A percentile compares a stretch with the other conserved stretches of the same genome.
Evolutionary conservation across 2,329 filamentous ascomycete genomes (phyloP).

Genomic region (Colletotrichum cuscutae): DNA sequence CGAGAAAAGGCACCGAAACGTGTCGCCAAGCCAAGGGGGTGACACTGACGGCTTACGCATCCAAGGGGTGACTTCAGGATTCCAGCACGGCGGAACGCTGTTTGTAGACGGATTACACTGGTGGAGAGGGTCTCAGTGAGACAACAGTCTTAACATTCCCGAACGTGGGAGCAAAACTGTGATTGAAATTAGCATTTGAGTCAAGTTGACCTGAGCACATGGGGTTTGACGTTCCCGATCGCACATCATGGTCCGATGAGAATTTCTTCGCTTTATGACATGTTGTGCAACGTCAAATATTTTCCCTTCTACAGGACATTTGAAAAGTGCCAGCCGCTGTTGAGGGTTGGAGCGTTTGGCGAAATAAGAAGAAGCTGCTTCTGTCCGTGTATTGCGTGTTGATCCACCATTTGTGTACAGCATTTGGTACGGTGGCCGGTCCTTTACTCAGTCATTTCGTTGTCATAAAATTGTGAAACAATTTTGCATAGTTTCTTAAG

Average conservation of each 20-base stretch:
- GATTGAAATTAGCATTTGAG: conserved; percentile 26
- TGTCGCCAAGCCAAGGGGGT: neutral
- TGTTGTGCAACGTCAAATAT: neutral
- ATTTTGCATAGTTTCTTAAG: too few species aligned
- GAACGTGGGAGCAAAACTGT: conserved; percentile 10
- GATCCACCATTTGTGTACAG: neutral
- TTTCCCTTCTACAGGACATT: neutral
- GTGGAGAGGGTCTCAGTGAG: conserved; percentile 1
- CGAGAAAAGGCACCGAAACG: neutral
- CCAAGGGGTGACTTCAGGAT: conserved; percentile 3
- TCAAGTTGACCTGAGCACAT: neutral
- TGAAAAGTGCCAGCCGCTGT: neutral
- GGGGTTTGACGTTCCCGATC: neutral
- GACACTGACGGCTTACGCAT: neutral
- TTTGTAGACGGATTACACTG: neutral
- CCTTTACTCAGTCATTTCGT: neutral
- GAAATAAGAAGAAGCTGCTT: conserved; percentile 3
- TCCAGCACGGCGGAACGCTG: conserved; percentile 4
- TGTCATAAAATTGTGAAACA: neutral
- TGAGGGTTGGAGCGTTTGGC: neutral
- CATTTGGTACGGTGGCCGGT: neutral
- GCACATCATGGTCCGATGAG: conserved; percentile 6
- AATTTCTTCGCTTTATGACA: conserved; percentile 1
- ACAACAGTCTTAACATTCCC: conserved; percentile 29
- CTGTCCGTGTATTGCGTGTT: neutral